Conservation (phyloP, 2,329 filamentous ascomycete species). For the Trichoderma atrobrunneum region DNA sequence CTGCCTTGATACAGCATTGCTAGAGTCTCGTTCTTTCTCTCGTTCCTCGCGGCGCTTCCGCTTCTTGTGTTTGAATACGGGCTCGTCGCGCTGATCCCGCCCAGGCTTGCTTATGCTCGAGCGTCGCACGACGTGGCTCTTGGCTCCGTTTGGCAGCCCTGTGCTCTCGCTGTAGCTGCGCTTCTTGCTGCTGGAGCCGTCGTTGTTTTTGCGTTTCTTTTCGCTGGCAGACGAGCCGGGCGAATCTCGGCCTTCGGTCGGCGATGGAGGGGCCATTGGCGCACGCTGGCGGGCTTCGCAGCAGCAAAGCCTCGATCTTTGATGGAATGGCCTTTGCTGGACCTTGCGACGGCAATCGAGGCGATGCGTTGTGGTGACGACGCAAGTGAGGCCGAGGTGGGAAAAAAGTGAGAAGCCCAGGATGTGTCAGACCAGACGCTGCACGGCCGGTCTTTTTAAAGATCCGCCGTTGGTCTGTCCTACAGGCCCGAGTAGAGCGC, state of each 20-base stretch:
- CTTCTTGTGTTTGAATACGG: slow-evolving; percentile 14
- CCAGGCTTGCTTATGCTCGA: slow-evolving; percentile 19
- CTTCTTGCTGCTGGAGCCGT: slow-evolving; percentile 8
- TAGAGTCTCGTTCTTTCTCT: background rate
- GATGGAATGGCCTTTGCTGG: background rate
- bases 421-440: slow-evolving; percentile 6
- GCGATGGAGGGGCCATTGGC: slow-evolving; percentile 3
- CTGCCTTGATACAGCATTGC: background rate
- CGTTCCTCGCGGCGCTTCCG: background rate
- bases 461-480: background rate
- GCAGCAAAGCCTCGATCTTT: background rate
- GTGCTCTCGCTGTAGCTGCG: background rate
- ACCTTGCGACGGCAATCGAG: background rate
- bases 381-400: background rate
- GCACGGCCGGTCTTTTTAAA: background rate
- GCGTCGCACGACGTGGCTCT: slow-evolving; percentile 10
- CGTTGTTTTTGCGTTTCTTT: slow-evolving; percentile 16
- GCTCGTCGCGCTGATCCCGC: slow-evolving; percentile 16
- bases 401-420: background rate
- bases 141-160: slow-evolving; percentile 7
- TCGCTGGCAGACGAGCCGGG: slow-evolving; percentile 8
- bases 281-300: background rate
- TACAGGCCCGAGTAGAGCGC: background rate
- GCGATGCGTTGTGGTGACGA: background rate
- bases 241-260: slow-evolving; percentile 12